Base-by-base conservation (phyloP, 164 flowering plant species). In the Paratinospora sagittata region DNA sequence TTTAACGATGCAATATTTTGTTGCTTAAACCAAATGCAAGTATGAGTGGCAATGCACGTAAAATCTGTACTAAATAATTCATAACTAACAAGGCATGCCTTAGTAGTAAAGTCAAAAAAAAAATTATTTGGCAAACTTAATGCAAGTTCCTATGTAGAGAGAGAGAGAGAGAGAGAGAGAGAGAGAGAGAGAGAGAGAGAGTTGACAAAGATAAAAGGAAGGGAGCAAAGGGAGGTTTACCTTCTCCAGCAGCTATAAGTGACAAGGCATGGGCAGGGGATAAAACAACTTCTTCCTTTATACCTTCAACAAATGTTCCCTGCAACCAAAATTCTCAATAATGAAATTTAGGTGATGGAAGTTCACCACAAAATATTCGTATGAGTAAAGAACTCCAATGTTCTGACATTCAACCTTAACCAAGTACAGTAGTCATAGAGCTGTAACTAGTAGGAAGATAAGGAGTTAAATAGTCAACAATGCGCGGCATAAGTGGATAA, bases 231-330 rank as follows among this genome's bases (percentile, higher is more conserved):
- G 16, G 19, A 71, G 9, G n/a, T 12, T 26, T 81, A 95, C 98
- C 97, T 92, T 90, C 98, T 76, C 98, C 98, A 72, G 98, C 91
- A 64, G 98, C 97, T 78, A 95, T 92, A 61, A 92, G 90, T 27
- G 97, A 95, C 52, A 95, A 84, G 19, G 96, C 98, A 82, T 92
- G 98, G 43, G 97, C 98, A 71, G 98, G 98, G 62, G 98, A 95
- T 67, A 95, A 75, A 19, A 95, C 96, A 80, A 95, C 97, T 82
- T 95, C 98, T 82, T 95, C 98, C 83, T 90, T 95, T 73, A 91
- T 79, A 70, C 97, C 98, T 84, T 95, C 98, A 73, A 95, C 90
- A 81, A 87, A 95, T 49, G 91, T 89, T 63, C 98, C 98, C 97
- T 95, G 73, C 74, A 72, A 61, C 61, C 70, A 70, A 63, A 52